Evolutionary conservation across 441 rosid genomes (phyloP), one percentile per base, ranked within the genome.

Genomic region (Erodium moschatum): DNA sequence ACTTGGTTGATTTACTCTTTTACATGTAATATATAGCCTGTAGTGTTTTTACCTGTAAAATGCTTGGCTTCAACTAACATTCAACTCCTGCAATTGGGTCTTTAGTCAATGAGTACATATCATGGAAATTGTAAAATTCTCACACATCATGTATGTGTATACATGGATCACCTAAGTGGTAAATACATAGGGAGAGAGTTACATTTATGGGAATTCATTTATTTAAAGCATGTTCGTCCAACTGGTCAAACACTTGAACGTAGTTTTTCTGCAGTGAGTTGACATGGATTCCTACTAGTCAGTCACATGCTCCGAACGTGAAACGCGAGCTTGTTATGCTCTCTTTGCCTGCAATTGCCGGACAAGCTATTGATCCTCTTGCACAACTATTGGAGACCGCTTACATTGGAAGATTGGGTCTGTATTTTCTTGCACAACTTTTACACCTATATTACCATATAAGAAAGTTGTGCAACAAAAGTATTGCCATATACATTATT

Each of bases 321-420:
- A 88, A 87, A 75, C 76, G 61, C 67, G 92, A 93, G 81, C 85
- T 93, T 76, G 66, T 87, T 15, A 80, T 75, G 85, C 97, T 89
- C 76, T 84, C 96, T 69, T 81, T 87, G 77, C 97, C 97, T 35
- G 98, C 97, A 38, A 71, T 94, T 69, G 90, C 85, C 68, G 96
- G 97, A 64, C 96, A 91, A 77, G 98, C 91, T 31, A 85, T 94
- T n/a, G 97, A 94, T 44, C 98, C 96, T 67, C 71, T 94, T 54
- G 79, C 96, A 15, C 88, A 76, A 70, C 85, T 91, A 71, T 87
- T 94, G 96, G 97, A 94, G 83, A 94, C 96, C 11, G 96, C 96
- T 70, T 94, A 85, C 83, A 88, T 93, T 70, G 98, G 98, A 46
- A 87, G 97, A 83, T 78, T 89, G 58, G 96, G 97, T 93, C 79